Evolutionary conservation across 441 rosid genomes (phyloP), one percentile per base, ranked within the genome.

Genomic region (Corymbia calophylla): DNA sequence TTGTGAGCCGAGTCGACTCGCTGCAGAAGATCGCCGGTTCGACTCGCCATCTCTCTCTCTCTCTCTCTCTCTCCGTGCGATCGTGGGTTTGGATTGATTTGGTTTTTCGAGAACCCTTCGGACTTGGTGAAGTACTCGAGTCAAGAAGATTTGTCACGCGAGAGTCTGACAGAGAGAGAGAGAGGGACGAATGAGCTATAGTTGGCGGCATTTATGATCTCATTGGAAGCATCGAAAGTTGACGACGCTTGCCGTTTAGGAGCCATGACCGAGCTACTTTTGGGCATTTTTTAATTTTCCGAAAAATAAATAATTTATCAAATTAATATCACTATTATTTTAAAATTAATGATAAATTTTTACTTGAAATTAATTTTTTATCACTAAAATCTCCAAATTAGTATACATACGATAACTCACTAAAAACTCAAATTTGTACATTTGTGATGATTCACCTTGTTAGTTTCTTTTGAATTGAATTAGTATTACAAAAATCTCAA

Each of bases 11-110:
- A 84, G 73, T 96, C 94, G 29, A 93, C 94, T 90, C 90, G 92
- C 70, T 91, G 90, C 86, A 96, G 91, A 48, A 97, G 90, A 91
- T 95, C 99, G 51, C 94, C 91, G 8, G 97, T 96, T 23, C 90
- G 92, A 86, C 91, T 95, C 81, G 94, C 95, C 99, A 97, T 93
- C 18, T 86, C 88, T 29, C 56, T 49, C 32, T 62, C 17, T n/a
- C 1, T 62, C 27, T 64, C 70, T 64, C 18, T 62, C 70, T 6
- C 4, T 29, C 21, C 19, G 68, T 12, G 5, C 44, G 84, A 77
- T 77, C 51, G 84, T 6, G 7, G 49, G 49, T 35, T 73, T 39
- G 48, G 82, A 73, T 73, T 19, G 51, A 73, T 73, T 73, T 13
- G 82, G 25, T 11, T 5, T 73, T 11, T 11, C 82, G 29, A 35